Base-by-base conservation (phyloP, 495 filamentous ascomycete species). In the Bombardia bombarda region DNA sequence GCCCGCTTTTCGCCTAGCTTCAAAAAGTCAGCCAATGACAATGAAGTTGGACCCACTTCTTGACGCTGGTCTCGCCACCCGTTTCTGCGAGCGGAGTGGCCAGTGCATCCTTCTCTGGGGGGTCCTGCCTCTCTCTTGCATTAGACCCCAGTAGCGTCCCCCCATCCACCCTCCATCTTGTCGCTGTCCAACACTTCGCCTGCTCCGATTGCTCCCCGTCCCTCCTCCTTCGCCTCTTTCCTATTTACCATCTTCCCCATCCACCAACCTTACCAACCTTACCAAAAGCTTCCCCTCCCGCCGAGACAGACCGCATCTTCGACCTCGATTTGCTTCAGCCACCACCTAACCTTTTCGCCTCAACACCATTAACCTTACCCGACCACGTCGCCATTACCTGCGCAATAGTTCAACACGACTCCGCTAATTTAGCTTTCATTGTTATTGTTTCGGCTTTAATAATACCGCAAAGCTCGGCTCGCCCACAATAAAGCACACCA, bases 111-210 rank as follows among this genome's bases (percentile, higher is more conserved):
- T 45, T 42, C 49, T 50, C 52, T 47, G 32, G 52, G 51, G 58
- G 52, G 60, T 49, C 57, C 62, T 56, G 57, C 60, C 63, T 61
- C 58, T 54, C 60, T 54, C 50, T 55, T 58, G 54, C 61, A 63
- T 61, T 55, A 53, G 46, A 53, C 57, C 57, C 60, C 45, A 28
- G 52, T 59, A 57, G 58, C 50, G 53, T 18, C 53, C 46, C 56
- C 52, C 53, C 44, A 46, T 32, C 55, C 52, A 24, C 45, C 49
- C 42, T 44, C 45, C 42, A 44, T 42, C 24, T 48, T 37, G 43
- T 47, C 53, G 35, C 37, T 54, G 48, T 57, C 58, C 57, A 53
- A 55, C 20, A 17, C 58, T 58, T 68, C 53, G 58, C 60, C 63
- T 56, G 47, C 47, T 53, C 56, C 56, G 55, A 51, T 56, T 63